phyloP scores from a whole-genome alignment of 2,329 filamentous ascomycete species.

The Emmonsiellopsis sp. region DNA sequence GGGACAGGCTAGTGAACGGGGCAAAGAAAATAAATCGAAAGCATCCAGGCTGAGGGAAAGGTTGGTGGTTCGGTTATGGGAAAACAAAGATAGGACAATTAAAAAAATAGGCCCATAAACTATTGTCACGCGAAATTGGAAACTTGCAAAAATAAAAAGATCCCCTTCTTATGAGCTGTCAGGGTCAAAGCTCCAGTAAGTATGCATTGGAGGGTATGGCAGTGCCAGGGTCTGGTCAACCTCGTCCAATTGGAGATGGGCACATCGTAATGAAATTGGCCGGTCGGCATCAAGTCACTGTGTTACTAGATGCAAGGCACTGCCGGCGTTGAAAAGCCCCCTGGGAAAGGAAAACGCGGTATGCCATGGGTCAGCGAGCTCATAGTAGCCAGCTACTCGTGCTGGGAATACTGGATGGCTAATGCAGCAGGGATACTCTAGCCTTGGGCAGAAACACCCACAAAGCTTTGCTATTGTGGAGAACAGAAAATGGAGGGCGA shows the following conservation, averaged over 20 bases:
- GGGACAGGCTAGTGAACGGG: neutral
- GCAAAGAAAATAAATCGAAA: neutral
- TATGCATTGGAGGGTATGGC: neutral
- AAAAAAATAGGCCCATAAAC: too few relatives aligned
- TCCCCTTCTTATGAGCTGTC: neutral
- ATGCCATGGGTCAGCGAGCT: neutral
- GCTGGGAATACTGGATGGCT: too few relatives aligned
- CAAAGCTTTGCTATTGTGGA: neutral
- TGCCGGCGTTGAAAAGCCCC: neutral
- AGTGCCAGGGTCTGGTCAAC: neutral
- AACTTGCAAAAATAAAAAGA: too few relatives aligned
- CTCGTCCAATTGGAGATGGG: neutral
- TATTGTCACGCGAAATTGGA: too few relatives aligned
- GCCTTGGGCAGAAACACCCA: neutral
- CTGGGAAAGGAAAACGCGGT: neutral
- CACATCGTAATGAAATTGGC: neutral
- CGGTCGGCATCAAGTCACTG: neutral
- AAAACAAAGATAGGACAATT: too few relatives aligned
- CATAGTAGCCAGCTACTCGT: neutral
- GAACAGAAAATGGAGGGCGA: neutral
- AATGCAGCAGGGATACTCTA: neutral
- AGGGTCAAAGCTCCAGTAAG: neutral
- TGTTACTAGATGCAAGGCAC: conserved; percentile 1
- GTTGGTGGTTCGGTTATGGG: too few relatives aligned
- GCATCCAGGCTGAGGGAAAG: too few relatives aligned